Conservation (phyloP, 2,329 filamentous ascomycete genomes). For the Cytospora paraplurivora region DNA sequence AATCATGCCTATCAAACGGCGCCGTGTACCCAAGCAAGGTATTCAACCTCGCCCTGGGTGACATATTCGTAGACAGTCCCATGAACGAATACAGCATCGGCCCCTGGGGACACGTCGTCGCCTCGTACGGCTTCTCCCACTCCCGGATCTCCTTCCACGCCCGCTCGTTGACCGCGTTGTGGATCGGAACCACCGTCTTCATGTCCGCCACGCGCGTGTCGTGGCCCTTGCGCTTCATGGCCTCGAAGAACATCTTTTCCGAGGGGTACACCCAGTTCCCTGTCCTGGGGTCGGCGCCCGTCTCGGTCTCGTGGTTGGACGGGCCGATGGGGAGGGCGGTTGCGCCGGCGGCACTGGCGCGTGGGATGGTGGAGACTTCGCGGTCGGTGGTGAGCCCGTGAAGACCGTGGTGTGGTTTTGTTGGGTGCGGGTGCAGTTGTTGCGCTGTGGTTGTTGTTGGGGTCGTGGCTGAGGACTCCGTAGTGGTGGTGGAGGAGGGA, state of each 20-base stretch:
- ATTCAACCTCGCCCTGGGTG: constrained; percentile 81
- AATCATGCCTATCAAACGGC: constrained; percentile 96
- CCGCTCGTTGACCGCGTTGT: constrained; percentile 97
- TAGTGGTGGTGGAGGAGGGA: constrained; percentile 30
- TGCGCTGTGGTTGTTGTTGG: constrained; percentile 26
- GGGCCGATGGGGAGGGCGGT: constrained; percentile 43
- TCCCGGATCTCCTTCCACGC: constrained; percentile 89
- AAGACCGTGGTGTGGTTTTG: constrained; percentile 14
- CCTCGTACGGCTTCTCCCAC: constrained; percentile 75
- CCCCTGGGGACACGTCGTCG: constrained; percentile 65
- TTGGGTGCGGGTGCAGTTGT: constrained; percentile 20
- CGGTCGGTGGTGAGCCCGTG: constrained; percentile 63
- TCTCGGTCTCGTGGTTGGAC: constrained; percentile 75
- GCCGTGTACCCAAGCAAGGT: constrained; percentile 83
- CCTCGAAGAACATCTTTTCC: constrained; percentile 97
- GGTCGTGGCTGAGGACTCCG: constrained; percentile 14
- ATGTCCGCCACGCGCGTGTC: constrained; percentile 73
- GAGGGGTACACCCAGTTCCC: constrained; percentile 98
- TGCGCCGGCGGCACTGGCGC: constrained; percentile 48
- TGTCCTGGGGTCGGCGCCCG: constrained; percentile 64
- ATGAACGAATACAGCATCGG: constrained; percentile 83
- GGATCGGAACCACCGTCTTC: constrained; percentile 90
- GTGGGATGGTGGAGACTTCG: constrained; percentile 78
- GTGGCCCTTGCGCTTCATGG: constrained; percentile 89
- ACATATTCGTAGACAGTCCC: constrained; percentile 70